These are phyloP conservation scores for Yamadazyma dushanensis DNA, from an alignment of 1,139 yeast species.

Conservation along the genomic window DNA sequence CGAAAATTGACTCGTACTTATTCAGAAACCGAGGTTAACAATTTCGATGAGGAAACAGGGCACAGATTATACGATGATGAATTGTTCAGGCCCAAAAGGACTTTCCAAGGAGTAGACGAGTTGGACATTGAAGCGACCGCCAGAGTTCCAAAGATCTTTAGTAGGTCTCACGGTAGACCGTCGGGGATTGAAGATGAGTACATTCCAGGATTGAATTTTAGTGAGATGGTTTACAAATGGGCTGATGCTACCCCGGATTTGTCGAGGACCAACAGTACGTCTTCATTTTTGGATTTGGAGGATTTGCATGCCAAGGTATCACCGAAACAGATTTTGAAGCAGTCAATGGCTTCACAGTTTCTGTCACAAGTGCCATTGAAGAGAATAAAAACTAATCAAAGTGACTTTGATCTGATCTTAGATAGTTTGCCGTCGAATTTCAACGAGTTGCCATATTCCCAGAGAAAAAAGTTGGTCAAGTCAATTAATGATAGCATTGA, in stretches of 20 bases:
- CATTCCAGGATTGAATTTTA: conserved; percentile 63
- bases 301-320: conserved; percentile 49
- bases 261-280: conserved; percentile 23
- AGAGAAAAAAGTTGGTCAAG: conserved; percentile 56
- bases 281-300: conserved; percentile 42
- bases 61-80: conserved; percentile 52
- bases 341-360: conserved; percentile 8
- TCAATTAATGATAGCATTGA: conserved; percentile 58
- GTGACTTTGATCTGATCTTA: conserved; percentile 33
- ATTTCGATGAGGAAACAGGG: conserved; percentile 53
- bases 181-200: conserved; percentile 70
- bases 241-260: conserved; percentile 18
- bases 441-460: conserved; percentile 66
- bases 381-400: conserved; percentile 26
- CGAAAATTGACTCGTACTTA: conserved; percentile 44
- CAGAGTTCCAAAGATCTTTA: conserved; percentile 24
- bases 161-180: conserved; percentile 20
- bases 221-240: conserved; percentile 44
- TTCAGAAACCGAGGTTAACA: conserved; percentile 56
- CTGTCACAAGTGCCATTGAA: conserved; percentile 15
- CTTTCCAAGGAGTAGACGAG: conserved; percentile 8
- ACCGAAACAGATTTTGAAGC: conserved; percentile 44
- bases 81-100: conserved; percentile 37
- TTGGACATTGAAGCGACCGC: conserved; percentile 6
- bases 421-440: conserved; percentile 60